Base-by-base conservation (phyloP, 2,329 filamentous ascomycete genomes). In the Tolypocladium nubicola region DNA sequence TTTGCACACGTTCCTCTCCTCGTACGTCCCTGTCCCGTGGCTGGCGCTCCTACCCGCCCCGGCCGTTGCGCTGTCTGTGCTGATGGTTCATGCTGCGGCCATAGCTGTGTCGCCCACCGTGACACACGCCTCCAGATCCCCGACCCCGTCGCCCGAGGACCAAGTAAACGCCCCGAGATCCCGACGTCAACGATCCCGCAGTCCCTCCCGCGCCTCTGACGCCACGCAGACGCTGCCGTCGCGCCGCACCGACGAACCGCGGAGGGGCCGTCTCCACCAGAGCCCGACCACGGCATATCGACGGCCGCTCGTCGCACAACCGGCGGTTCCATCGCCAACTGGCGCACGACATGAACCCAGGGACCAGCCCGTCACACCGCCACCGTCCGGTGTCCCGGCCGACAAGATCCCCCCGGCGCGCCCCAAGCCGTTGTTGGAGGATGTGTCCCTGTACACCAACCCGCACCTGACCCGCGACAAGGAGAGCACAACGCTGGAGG, bases 401-500 rank as follows among this genome's bases (percentile, higher is more conserved):
- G 74, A 78, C 59, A 76, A 75, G 53, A 71, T 75, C 35, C 67
- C 71, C 55, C 73, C 76, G 38, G 68, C 74, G 55, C 69, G 77
- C 57, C 76, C 79, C 38, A 73, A 71, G 58, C 76, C 85, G n/a
- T 75, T 89, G 52, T 71, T 88, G 53, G 80, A 82, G 60, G 85
- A 89, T 68, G 73, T 83, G 49, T 87, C 86, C 47, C 76, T 84
- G 57, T 89, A 88, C 70, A 79, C 80, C 52, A 87, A 87, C 67
- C 73, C 81, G 16, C 78, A 81, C 62, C 70, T 86, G 57, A 77
- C 80, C 53, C 78, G 80, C 41, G 82, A 87, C 60, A 78, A 78
- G 55, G 83, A 87, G 52, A 81, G 83, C 58, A 89, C 87, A 52
- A 87, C 85, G 16, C 76, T 93, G 60, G 84, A 89, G 66, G 88